phyloP scores from a whole-genome alignment of 306 rosid species.

The Cucumis sativus region DNA sequence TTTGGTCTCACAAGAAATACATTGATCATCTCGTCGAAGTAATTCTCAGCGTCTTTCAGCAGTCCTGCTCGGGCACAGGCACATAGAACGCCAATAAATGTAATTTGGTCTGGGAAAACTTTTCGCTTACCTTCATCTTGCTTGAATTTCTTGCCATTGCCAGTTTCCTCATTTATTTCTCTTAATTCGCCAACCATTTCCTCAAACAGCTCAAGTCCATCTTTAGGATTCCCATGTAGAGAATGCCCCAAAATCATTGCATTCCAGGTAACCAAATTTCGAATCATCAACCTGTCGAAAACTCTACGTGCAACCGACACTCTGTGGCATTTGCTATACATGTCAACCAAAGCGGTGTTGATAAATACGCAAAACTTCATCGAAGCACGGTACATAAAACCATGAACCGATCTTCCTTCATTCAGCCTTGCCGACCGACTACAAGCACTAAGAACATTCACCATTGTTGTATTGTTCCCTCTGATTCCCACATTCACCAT shows the following conservation, averaged over 20 bases:
- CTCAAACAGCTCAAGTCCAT: constrained; percentile 41
- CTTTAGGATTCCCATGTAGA: constrained; percentile 47
- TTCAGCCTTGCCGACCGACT: constrained; percentile 43
- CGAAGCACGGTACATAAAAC: constrained; percentile 25
- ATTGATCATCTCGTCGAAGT: constrained; percentile 43
- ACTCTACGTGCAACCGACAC: constrained; percentile 28
- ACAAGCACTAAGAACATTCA: constrained; percentile 39
- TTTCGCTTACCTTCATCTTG: constrained; percentile 8
- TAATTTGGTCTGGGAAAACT: constrained; percentile 46
- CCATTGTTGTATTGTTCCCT: constrained; percentile 42
- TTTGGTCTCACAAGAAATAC: constrained; percentile 36
- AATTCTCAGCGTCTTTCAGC: constrained; percentile 34
- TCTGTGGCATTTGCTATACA: constrained; percentile 56
- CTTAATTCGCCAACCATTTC: constrained; percentile 26
- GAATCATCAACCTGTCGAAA: constrained; percentile 28
- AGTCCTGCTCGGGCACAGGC: constrained; percentile 63
- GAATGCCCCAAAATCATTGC: constrained; percentile 66
- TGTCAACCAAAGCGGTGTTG: constrained; percentile 48
- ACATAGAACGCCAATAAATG: constrained; percentile 53
- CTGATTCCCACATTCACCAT: constrained; percentile 37
- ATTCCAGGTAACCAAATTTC: constrained; percentile 57
- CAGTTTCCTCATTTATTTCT: constrained; percentile 9
- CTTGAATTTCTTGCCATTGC: not conserved
- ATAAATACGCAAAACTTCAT: constrained; percentile 22
- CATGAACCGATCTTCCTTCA: constrained; percentile 73